Evolutionary conservation across 306 rosid species (phyloP).

Genomic region (Fragaria nilgerrensis): DNA sequence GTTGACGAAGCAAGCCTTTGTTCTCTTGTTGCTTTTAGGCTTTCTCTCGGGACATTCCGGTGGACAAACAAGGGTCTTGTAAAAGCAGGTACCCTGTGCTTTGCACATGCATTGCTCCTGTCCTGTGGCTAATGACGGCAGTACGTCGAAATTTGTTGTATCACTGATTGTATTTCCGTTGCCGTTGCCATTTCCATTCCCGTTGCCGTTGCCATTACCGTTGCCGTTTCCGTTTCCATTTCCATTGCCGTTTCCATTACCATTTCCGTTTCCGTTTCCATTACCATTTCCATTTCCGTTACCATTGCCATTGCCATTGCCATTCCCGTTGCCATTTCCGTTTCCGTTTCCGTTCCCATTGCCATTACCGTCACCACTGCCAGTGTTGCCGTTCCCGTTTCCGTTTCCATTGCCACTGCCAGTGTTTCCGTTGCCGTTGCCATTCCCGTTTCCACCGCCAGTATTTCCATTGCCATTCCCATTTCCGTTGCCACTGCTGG

Average conservation of each 20-base stretch:
- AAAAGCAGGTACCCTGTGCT: conserved; percentile 31
- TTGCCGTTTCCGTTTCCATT: neutral
- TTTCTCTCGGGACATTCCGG: conserved; percentile 44
- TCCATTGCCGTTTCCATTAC: neutral
- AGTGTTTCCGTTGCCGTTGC: neutral
- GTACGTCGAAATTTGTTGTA: neutral
- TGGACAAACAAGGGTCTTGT: conserved; percentile 51
- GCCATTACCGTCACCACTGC: neutral
- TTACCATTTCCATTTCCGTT: neutral
- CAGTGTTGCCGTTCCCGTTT: neutral
- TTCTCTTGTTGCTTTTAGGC: conserved; percentile 67
- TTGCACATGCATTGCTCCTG: conserved; percentile 52
- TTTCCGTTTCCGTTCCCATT: too few species aligned
- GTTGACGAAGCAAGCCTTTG: conserved; percentile 58
- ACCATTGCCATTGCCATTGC: neutral
- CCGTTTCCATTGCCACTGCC: neutral
- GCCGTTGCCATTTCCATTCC: neutral
- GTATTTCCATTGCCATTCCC: neutral
- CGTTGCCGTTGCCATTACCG: neutral
- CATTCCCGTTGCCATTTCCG: too few species aligned
- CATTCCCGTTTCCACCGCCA: neutral
- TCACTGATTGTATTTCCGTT: neutral
- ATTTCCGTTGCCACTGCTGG: neutral
- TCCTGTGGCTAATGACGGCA: conserved; percentile 21
- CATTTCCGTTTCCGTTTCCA: neutral